These are phyloP conservation scores for Aspergillus awamori DNA, from an alignment of 2,329 filamentous ascomycete genomes.

Conservation along the genomic window DNA sequence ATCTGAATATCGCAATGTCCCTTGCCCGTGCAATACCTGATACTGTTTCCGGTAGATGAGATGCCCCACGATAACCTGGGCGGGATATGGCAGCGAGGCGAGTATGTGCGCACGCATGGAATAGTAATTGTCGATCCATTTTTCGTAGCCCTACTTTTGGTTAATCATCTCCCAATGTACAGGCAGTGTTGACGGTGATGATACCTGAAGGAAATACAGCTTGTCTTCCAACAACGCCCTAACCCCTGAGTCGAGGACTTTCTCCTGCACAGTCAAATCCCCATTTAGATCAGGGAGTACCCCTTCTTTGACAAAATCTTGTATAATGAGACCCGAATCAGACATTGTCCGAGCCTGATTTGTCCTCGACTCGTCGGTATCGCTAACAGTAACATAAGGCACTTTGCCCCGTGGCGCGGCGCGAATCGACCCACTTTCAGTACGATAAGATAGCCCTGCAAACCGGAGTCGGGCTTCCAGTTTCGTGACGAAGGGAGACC, in stretches of 20 bases:
- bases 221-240: conserved; percentile 63
- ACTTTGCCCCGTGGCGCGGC: conserved; percentile 61
- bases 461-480: conserved; percentile 64
- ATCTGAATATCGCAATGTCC: conserved; percentile 54
- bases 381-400: conserved; percentile 55
- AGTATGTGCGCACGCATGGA: conserved; percentile 59
- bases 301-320: conserved; percentile 46
- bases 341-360: conserved; percentile 34
- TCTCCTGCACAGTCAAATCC: conserved; percentile 41
- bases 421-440: conserved; percentile 49
- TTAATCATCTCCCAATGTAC: neutral
- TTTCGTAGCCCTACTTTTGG: conserved; percentile 49
- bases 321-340: conserved; percentile 61
- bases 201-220: conserved; percentile 59
- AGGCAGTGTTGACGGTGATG: conserved; percentile 8
- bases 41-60: conserved; percentile 51
- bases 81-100: conserved; percentile 53
- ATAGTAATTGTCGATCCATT: conserved; percentile 64
- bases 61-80: conserved; percentile 56
- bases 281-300: conserved; percentile 55
- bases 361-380: neutral
- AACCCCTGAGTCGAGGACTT: conserved; percentile 56
- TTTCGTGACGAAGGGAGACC: conserved; percentile 66
- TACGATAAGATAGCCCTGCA: conserved; percentile 51
- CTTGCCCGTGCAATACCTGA: conserved; percentile 59